Evolutionary conservation across 1,284 basidiomycete species (phyloP), one percentile per base, ranked within the genome.

Genomic region (Peniophora sp.): DNA sequence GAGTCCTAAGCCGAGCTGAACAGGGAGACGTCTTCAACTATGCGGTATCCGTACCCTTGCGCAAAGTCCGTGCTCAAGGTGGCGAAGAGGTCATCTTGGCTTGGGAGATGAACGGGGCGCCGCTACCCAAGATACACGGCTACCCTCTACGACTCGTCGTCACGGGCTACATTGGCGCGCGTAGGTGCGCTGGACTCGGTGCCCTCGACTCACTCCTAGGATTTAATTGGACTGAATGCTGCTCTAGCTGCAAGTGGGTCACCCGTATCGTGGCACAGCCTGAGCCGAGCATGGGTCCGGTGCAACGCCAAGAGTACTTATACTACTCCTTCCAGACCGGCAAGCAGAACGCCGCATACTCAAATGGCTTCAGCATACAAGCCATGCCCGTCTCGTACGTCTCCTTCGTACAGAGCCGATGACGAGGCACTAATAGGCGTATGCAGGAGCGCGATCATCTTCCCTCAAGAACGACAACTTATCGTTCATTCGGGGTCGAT

Each of bases 51-150:
- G 74, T 75, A 1, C 76, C 77, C 0, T 74, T 63, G 58, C 72
- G 76, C 54, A 79, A 79, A 55, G 75, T 78, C 22, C 67, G 69
- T 12, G 60, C 62, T 47, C 15, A n/a, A 20, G 37, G 37, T n/a
- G 69, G 65, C 57, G 74, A 79, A 51, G 76, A 79, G 54, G 77
- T 79, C 2, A 58, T 81, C 10, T 70, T 82, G 39, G 78, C 78
- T 0, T 79, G 74, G 71, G 75, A 79, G 63, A 79, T 80, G 78
- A 81, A 81, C 55, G 77, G 73, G 3, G 62, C 72, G 54, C 72
- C 73, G 1, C 67, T 83, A 17, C 73, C 76, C 8, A 74, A 74
- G 58, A 73, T 74, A 10, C 79, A 81, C 50, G 79, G 79, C n/a
- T 70, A 62, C 20, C 79, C 80, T 0, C 64, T 81, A 22, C 73